Evolutionary conservation across 805 yeast species (phyloP).

Genomic region (Saturnispora diversa): DNA sequence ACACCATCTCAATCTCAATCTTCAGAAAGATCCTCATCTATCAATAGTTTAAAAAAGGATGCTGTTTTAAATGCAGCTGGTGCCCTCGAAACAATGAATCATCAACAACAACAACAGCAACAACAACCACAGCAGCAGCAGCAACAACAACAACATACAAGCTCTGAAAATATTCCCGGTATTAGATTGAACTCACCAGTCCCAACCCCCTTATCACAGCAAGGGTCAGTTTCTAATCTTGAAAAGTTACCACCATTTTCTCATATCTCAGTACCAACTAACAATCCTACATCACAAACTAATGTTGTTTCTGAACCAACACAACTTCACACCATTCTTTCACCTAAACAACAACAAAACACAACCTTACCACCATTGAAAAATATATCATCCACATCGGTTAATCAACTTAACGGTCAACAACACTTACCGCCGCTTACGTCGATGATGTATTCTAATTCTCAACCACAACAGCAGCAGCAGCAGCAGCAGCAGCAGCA

Average conservation of each 20-base stretch:
- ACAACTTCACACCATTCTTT: slow-evolving; percentile 13
- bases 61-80: slow-evolving; percentile 34
- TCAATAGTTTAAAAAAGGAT: slow-evolving; percentile 25
- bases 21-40: slow-evolving; percentile 27
- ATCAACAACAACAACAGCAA: slow-evolving; percentile 22
- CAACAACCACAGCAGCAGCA: no score
- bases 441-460: no score
- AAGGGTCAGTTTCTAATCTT: slow-evolving; percentile 5
- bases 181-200: slow-evolving; percentile 26
- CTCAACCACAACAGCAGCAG: slow-evolving; percentile 10
- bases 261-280: slow-evolving; percentile 13
- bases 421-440: slow-evolving; percentile 5
- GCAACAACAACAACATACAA: slow-evolving; percentile 20
- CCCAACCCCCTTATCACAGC: slow-evolving; percentile 18
- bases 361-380: slow-evolving; percentile 10
- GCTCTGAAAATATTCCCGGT: slow-evolving; percentile 25
- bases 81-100: slow-evolving; percentile 34
- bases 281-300: slow-evolving; percentile 5
- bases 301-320: slow-evolving; percentile 11
- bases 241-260: slow-evolving; percentile 25
- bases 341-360: slow-evolving; percentile 12
- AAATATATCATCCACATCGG: slow-evolving; percentile 11
- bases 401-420: no score
- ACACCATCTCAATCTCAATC: slow-evolving; percentile 27
- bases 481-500: slow-evolving; percentile 14